A percentile compares a stretch with the other conserved stretches of the same genome.
Conservation (phyloP, 495 filamentous ascomycete species). For the Neurospora sp. region DNA sequence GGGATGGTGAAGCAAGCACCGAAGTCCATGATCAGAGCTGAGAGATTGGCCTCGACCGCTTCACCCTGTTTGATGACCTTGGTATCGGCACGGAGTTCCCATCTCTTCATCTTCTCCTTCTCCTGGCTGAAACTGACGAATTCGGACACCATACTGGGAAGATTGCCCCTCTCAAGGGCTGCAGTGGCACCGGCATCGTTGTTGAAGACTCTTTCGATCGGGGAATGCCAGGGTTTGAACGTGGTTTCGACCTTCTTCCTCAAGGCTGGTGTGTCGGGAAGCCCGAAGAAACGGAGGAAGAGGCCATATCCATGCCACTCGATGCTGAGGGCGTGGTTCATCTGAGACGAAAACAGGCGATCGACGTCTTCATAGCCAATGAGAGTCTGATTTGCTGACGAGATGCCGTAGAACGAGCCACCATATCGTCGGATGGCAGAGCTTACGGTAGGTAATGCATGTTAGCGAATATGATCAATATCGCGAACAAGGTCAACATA, state of each 20-base stretch:
- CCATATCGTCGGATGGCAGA: background rate
- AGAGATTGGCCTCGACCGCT: constrained; percentile 3
- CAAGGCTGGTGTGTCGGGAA: background rate
- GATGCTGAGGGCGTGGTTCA: background rate
- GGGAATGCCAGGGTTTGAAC: background rate
- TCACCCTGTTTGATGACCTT: background rate
- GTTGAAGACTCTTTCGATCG: constrained; percentile 1
- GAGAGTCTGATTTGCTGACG: background rate
- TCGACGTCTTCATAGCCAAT: background rate
- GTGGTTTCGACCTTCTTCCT: background rate
- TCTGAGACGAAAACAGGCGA: background rate
- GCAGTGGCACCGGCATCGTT: constrained; percentile 1
- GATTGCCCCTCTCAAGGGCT: background rate
- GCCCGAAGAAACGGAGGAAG: constrained; percentile 1
- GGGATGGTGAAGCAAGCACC: constrained; percentile 5
- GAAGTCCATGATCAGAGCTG: background rate
- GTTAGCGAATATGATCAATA: background rate
- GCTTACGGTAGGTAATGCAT: background rate
- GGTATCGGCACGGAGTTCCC: constrained; percentile 1
- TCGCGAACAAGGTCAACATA: background rate
- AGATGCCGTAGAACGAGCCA: constrained; percentile 3
- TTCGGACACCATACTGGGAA: background rate
- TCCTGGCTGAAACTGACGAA: constrained; percentile 1
- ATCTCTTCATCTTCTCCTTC: background rate
- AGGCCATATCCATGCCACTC: background rate